phyloP scores from a whole-genome alignment of 2,329 filamentous ascomycete genomes.

The Grosmannia clavigera region DNA sequence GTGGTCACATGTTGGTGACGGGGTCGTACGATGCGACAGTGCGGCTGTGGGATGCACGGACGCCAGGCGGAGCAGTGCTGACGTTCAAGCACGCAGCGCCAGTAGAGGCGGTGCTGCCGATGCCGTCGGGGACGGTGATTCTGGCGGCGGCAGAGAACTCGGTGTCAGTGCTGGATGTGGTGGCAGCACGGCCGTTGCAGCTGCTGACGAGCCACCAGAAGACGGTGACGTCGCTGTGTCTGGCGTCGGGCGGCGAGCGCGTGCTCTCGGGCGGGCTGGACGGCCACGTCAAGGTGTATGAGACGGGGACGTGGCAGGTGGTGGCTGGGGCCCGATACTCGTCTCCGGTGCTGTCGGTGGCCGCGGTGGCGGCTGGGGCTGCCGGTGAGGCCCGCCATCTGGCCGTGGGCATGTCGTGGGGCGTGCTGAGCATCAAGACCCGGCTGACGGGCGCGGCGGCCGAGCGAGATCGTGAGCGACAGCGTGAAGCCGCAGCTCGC shows the following conservation, averaged over 20 bases:
- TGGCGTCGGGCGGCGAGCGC: slow-evolving; percentile 69
- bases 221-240: slow-evolving; percentile 77
- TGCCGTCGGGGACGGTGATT: slow-evolving; percentile 76
- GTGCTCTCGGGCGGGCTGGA: slow-evolving; percentile 83
- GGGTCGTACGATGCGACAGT: slow-evolving; percentile 94
- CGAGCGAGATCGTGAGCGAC: slow-evolving; percentile 8
- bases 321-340: slow-evolving; percentile 92
- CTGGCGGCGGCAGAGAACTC: slow-evolving; percentile 75
- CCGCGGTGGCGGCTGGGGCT: slow-evolving; percentile 56
- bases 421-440: slow-evolving; percentile 45
- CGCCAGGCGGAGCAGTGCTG: slow-evolving; percentile 59
- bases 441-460: slow-evolving; percentile 12
- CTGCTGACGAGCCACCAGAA: slow-evolving; percentile 93
- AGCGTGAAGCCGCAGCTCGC: slow-evolving; percentile 57
- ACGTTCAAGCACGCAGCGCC: slow-evolving; percentile 89
- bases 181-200: slow-evolving; percentile 77
- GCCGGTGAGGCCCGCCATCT: slow-evolving; percentile 79
- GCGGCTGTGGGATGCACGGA: slow-evolving; percentile 81
- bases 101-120: slow-evolving; percentile 76
- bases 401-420: slow-evolving; percentile 88
- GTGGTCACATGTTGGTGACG: slow-evolving; percentile 64
- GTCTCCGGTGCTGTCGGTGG: slow-evolving; percentile 75
- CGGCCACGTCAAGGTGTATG: slow-evolving; percentile 94
- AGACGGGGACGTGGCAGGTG: slow-evolving; percentile 89
- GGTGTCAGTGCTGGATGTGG: slow-evolving; percentile 83